Percentiles rank a stretch among this genome's conserved stretches.
Conservation (phyloP, 1,284 basidiomycete species). For the Cryptococcus sp. region DNA sequence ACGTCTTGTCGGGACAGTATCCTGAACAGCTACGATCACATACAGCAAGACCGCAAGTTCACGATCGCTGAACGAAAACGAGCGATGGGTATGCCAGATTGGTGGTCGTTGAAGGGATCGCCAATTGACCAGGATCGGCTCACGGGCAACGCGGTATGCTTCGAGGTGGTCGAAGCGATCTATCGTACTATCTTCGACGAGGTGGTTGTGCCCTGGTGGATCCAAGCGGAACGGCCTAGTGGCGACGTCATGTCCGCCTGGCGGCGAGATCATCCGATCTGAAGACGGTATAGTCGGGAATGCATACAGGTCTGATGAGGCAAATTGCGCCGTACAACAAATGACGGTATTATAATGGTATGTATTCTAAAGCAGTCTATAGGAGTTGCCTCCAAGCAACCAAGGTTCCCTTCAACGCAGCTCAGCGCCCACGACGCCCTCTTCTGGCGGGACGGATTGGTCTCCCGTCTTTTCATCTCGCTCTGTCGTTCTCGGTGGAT, state of each 20-base stretch:
- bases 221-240: slow-evolving; percentile 10
- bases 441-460: neutral
- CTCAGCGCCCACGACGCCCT: too few species aligned
- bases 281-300: too few species aligned
- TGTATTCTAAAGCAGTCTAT: too few species aligned
- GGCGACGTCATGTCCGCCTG: slow-evolving; percentile 12
- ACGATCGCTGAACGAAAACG: slow-evolving; percentile 33
- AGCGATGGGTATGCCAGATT: slow-evolving; percentile 33
- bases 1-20: neutral
- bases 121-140: slow-evolving; percentile 14
- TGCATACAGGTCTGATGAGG: too few species aligned
- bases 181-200: slow-evolving; percentile 21
- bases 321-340: too few species aligned
- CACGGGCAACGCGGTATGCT: slow-evolving; percentile 16
- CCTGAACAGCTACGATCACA: neutral
- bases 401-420: too few species aligned
- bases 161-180: slow-evolving; percentile 21
- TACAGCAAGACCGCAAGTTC: slow-evolving; percentile 26
- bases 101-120: slow-evolving; percentile 20
- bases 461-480: neutral
- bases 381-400: too few species aligned
- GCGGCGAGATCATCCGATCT: slow-evolving; percentile 9
- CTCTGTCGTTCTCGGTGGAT: neutral
- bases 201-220: slow-evolving; percentile 26
- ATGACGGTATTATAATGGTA: too few species aligned